Conservation (phyloP, 768 basidiomycete species). For the Russula dissimulans region DNA sequence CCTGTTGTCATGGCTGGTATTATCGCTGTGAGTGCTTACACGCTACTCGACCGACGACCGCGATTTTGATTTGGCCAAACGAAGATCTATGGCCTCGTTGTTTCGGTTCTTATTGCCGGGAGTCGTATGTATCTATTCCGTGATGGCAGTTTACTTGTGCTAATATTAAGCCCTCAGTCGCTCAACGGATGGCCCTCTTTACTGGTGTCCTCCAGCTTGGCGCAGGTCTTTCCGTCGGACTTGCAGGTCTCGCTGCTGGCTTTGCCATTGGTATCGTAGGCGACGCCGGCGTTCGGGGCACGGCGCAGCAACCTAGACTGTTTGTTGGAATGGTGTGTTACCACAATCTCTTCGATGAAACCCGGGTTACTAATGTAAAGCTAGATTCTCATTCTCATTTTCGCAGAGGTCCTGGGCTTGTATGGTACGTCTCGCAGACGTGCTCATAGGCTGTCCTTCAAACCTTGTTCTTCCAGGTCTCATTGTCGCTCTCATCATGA, state of each 20-base stretch:
- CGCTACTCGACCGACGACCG: conserved; percentile 36
- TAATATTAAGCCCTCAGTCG: conserved; percentile 3
- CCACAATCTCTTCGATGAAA: background rate
- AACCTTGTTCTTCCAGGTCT: conserved; percentile 24
- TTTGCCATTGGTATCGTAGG: conserved; percentile 99
- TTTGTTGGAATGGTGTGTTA: conserved; percentile 81
- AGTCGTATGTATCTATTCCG: conserved; percentile 49
- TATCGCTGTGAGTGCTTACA: conserved; percentile 98
- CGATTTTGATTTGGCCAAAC: conserved; percentile 20
- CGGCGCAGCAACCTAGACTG: conserved; percentile 90
- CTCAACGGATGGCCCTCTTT: conserved; percentile 47
- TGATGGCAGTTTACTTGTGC: background rate
- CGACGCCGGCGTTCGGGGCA: conserved; percentile 96
- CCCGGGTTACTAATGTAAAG: background rate
- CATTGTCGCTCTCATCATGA: conserved; percentile 47
- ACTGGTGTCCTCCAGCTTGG: conserved; percentile 91
- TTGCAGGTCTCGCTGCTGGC: conserved; percentile 93
- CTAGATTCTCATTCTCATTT: conserved; percentile 81
- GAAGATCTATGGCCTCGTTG: conserved; percentile 99
- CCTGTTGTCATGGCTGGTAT: conserved; percentile 99
- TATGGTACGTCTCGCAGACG: conserved; percentile 43
- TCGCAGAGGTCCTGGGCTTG: conserved; percentile 87
- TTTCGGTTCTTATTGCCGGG: conserved; percentile 92
- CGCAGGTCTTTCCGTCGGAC: conserved; percentile 86
- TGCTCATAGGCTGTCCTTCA: background rate